Evolutionary conservation across 345 rosid species (phyloP).

Genomic region (Populus deltoides): DNA sequence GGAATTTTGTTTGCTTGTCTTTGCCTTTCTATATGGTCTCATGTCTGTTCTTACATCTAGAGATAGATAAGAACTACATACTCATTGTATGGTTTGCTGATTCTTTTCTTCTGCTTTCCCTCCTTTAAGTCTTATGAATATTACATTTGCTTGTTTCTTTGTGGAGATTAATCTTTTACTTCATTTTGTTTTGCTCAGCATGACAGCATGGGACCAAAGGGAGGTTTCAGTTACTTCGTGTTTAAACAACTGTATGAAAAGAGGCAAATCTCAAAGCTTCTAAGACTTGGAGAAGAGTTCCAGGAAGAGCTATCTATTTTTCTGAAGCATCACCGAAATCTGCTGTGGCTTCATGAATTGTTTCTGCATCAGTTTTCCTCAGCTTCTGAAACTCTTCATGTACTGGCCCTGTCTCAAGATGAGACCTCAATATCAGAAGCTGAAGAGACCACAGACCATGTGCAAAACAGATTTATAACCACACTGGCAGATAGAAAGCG

Average conservation of each 20-base stretch:
- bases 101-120: background rate
- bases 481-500: constrained; percentile 69
- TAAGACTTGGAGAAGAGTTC: constrained; percentile 95
- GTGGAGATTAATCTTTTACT: background rate
- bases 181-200: constrained; percentile 45
- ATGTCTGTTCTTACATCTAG: too few species aligned
- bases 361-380: constrained; percentile 81
- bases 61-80: too few species aligned
- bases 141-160: background rate
- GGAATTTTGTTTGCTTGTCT: too few species aligned
- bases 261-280: constrained; percentile 72
- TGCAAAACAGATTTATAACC: constrained; percentile 29
- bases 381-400: constrained; percentile 85
- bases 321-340: constrained; percentile 58
- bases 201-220: constrained; percentile 83
- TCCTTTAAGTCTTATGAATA: background rate
- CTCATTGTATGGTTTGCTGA: background rate
- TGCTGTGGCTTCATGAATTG: constrained; percentile 84
- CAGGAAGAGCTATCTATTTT: constrained; percentile 70
- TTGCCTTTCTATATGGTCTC: too few species aligned
- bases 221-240: constrained; percentile 92
- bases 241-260: constrained; percentile 63
- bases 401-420: constrained; percentile 69
- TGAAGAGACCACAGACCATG: constrained; percentile 43
- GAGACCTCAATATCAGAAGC: constrained; percentile 34